Evolutionary conservation across 257 asterid species (phyloP).

Genomic region (Solanum raphanifolium): DNA sequence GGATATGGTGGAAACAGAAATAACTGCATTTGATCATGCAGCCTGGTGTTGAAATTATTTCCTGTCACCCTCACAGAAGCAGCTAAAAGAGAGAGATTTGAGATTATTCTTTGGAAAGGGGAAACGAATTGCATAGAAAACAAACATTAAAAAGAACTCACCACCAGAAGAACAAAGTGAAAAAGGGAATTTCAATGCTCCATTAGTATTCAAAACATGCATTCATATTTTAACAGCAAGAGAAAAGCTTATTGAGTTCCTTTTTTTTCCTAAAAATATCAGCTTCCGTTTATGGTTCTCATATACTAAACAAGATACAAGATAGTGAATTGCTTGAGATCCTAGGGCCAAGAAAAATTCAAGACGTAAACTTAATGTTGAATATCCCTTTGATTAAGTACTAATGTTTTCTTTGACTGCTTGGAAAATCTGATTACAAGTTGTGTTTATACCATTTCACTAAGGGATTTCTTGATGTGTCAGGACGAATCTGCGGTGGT

Average conservation of each 20-base stretch:
- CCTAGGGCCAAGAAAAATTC: not conserved
- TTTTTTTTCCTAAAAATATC: not conserved
- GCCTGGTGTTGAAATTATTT: not conserved
- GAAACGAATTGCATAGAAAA: not conserved
- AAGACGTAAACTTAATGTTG: not conserved
- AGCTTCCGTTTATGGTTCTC: not conserved
- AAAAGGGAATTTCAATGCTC: not conserved
- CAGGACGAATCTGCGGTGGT: conserved; percentile 85
- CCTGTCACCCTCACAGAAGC: not conserved
- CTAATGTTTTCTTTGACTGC: not conserved
- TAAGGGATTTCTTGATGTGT: conserved; percentile 9
- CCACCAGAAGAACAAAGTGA: not conserved
- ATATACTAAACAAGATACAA: not conserved
- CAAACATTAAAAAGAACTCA: not conserved
- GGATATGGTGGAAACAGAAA: not conserved
- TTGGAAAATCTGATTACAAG: not conserved
- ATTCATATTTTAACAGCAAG: not conserved
- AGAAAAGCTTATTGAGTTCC: not conserved
- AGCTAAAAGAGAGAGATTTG: not conserved
- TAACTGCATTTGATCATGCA: not conserved
- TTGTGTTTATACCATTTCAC: not conserved
- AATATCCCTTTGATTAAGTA: not conserved
- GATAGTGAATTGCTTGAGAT: not conserved
- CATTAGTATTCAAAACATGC: not conserved
- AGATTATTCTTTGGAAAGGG: not conserved